Percentiles rank a stretch among this genome's conserved stretches.
These are phyloP conservation scores for Endocalyx cinctus DNA, from an alignment of 2,329 filamentous ascomycete species.

Conservation along the genomic window DNA sequence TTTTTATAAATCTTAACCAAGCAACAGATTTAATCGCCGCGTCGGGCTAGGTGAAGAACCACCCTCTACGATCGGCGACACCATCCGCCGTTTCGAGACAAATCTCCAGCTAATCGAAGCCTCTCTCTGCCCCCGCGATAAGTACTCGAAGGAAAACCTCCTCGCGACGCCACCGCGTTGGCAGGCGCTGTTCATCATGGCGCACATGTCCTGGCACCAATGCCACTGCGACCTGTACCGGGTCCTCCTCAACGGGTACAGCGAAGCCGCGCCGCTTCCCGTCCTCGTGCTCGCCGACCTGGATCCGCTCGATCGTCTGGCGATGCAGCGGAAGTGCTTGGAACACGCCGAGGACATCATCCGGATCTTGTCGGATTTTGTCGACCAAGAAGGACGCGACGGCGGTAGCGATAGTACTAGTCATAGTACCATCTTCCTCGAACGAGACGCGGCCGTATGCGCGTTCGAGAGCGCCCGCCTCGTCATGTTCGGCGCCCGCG, in stretches of 20 bases:
- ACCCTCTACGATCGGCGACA: slow-evolving; percentile 16
- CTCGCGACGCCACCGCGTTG: slow-evolving; percentile 13
- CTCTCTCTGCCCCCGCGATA: slow-evolving; percentile 13
- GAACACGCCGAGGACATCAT: slow-evolving; percentile 35
- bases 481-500: slow-evolving; percentile 28
- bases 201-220: slow-evolving; percentile 35
- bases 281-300: slow-evolving; percentile 23
- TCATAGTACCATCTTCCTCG: slow-evolving; percentile 26
- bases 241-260: slow-evolving; percentile 35
- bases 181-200: slow-evolving; percentile 25
- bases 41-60: slow-evolving; percentile 23
- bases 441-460: slow-evolving; percentile 38
- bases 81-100: slow-evolving; percentile 21
- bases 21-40: slow-evolving; percentile 21
- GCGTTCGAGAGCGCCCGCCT: slow-evolving; percentile 37
- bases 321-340: slow-evolving; percentile 29
- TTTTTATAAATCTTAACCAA: too few species aligned
- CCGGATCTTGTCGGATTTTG: slow-evolving; percentile 27
- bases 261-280: slow-evolving; percentile 35
- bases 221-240: slow-evolving; percentile 41
- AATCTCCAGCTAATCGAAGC: slow-evolving; percentile 17
- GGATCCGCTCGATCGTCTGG: slow-evolving; percentile 21
- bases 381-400: slow-evolving; percentile 12
- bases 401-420: not conserved
- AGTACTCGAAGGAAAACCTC: slow-evolving; percentile 20